These are phyloP conservation scores for Phialocephala subalpina DNA, from an alignment of 2,329 filamentous ascomycete genomes.

Conservation along the genomic window DNA sequence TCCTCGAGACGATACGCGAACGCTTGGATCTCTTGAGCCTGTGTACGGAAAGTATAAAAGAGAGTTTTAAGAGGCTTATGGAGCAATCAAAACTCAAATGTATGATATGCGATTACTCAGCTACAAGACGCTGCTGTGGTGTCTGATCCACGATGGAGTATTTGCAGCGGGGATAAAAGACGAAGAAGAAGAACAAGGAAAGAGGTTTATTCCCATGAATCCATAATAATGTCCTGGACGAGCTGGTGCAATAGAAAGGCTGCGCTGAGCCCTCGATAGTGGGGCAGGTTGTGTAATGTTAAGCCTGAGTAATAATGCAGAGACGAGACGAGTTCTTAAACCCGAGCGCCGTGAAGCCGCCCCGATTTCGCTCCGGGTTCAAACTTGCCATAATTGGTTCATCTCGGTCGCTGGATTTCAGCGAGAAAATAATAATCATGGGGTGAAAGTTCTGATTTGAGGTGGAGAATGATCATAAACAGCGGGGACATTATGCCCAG, in stretches of 20 bases:
- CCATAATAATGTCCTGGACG: neutral
- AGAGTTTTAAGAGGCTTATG: neutral
- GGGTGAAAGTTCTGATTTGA: no score
- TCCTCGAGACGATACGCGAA: conserved; percentile 6
- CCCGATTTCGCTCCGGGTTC: neutral
- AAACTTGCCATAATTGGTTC: no score
- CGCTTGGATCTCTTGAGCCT: conserved; percentile 8
- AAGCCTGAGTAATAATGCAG: conserved; percentile 4
- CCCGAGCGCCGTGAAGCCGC: neutral
- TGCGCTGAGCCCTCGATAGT: conserved; percentile 5
- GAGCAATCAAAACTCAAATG: neutral
- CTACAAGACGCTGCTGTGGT: neutral
- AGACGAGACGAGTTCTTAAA: neutral
- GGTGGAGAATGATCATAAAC: no score
- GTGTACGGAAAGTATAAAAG: conserved; percentile 3
- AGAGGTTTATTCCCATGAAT: neutral
- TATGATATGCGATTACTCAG: neutral
- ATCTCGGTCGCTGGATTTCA: no score
- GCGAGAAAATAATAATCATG: no score
- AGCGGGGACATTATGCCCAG: no score
- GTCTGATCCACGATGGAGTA: neutral
- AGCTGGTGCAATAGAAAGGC: neutral
- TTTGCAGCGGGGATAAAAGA: neutral
- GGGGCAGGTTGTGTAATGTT: conserved; percentile 1
- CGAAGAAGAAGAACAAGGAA: neutral